Percentiles rank a stretch among this genome's conserved stretches.
phyloP scores from a whole-genome alignment of 2,329 filamentous ascomycete species.

The Alternaria metachromatica region DNA sequence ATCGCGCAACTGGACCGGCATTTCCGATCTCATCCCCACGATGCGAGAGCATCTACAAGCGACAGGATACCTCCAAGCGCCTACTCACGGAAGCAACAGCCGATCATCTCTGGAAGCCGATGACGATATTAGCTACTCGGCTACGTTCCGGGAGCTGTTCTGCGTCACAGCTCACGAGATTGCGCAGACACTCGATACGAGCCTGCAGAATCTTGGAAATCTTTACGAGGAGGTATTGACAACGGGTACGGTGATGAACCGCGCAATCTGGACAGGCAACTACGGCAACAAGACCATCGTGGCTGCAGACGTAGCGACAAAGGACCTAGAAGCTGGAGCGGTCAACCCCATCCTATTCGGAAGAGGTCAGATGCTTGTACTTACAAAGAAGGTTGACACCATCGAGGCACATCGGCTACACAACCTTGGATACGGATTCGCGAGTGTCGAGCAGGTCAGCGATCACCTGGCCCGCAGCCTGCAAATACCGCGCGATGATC shows the following conservation, averaged over 20 bases:
- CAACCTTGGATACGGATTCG: slow-evolving; percentile 80
- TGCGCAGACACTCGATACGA: slow-evolving; percentile 69
- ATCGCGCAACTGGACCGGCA: slow-evolving; percentile 75
- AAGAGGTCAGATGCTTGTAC: slow-evolving; percentile 80
- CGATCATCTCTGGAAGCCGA: slow-evolving; percentile 42
- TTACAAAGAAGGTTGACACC: slow-evolving; percentile 69
- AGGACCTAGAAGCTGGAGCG: slow-evolving; percentile 51
- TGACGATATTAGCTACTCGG: slow-evolving; percentile 73
- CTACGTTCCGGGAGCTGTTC: slow-evolving; percentile 82
- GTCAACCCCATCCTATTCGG: slow-evolving; percentile 57
- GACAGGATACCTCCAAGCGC: slow-evolving; percentile 32
- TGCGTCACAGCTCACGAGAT: slow-evolving; percentile 80
- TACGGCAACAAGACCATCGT: slow-evolving; percentile 32
- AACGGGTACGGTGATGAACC: slow-evolving; percentile 67
- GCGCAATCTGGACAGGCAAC: slow-evolving; percentile 59
- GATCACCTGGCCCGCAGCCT: slow-evolving; percentile 73
- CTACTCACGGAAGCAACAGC: slow-evolving; percentile 21
- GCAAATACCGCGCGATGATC: slow-evolving; percentile 70
- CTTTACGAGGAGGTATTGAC: slow-evolving; percentile 78
- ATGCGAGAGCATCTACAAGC: slow-evolving; percentile 77
- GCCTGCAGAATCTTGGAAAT: slow-evolving; percentile 68
- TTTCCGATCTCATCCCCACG: slow-evolving; percentile 70
- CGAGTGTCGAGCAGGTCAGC: slow-evolving; percentile 64
- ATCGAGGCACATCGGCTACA: slow-evolving; percentile 70
- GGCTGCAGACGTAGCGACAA: slow-evolving; percentile 28